phyloP scores from a whole-genome alignment of 176 grass and related monocot genomes.

The Calamus simplicifolius region DNA sequence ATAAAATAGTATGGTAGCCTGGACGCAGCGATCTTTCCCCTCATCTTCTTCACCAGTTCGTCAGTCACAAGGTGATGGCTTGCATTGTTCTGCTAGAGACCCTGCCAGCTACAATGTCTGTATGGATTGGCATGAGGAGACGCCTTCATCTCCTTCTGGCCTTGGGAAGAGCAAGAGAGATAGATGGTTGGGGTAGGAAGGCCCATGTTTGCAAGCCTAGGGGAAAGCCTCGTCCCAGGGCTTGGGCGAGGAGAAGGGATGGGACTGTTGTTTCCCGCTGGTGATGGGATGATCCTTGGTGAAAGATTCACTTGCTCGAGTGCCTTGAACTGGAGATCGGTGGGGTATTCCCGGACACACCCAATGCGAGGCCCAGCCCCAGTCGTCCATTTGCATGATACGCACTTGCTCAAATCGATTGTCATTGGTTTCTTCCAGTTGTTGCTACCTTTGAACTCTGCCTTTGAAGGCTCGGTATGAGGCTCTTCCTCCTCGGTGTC shows the following conservation, averaged over 20 bases:
- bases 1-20: too few relatives aligned
- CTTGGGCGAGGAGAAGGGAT: slow-evolving; percentile 83
- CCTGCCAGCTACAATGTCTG: too few relatives aligned
- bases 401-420: slow-evolving; percentile 19
- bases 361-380: slow-evolving; percentile 68
- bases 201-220: slow-evolving; percentile 48
- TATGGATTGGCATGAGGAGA: too few relatives aligned
- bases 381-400: slow-evolving; percentile 57
- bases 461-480: slow-evolving; percentile 2
- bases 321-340: slow-evolving; percentile 71
- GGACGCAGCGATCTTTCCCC: too few relatives aligned
- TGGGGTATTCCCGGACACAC: slow-evolving; percentile 86
- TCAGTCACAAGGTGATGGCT: too few relatives aligned
- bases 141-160: too few relatives aligned
- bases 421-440: background rate
- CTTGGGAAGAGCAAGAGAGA: slow-evolving; percentile 43
- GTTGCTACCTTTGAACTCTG: background rate
- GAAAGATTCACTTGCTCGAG: slow-evolving; percentile 97
- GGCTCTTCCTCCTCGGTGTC: slow-evolving; percentile 14
- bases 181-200: slow-evolving; percentile 41
- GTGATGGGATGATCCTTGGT: slow-evolving; percentile 36
- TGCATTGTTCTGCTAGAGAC: too few relatives aligned
- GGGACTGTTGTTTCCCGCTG: slow-evolving; percentile 47
- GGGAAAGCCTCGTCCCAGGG: slow-evolving; percentile 58
- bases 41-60: too few relatives aligned